Evolutionary conservation across 202 grass and related monocot species (phyloP).

Genomic region (Zizania palustris): DNA sequence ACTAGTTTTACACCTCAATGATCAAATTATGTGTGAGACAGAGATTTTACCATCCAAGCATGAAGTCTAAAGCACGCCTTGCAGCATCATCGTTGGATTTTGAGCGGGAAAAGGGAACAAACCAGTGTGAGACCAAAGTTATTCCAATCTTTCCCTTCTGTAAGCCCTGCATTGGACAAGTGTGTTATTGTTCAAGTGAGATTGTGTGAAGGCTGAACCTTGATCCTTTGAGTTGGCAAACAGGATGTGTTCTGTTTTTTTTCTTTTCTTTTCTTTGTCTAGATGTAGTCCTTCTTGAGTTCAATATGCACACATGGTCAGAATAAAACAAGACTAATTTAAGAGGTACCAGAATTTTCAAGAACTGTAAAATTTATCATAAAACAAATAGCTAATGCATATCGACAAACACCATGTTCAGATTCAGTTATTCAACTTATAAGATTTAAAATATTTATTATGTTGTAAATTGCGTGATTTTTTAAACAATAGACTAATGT

Average conservation of each 20-base stretch:
- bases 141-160: slow-evolving; percentile 71
- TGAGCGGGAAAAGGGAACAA: slow-evolving; percentile 56
- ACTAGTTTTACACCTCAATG: not conserved
- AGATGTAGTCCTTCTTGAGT: not conserved
- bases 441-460: not conserved
- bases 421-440: not conserved
- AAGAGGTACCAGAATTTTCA: too few species aligned
- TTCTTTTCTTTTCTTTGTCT: too few species aligned
- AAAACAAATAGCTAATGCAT: too few species aligned
- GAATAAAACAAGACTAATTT: too few species aligned
- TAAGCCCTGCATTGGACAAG: slow-evolving; percentile 26
- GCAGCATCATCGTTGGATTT: slow-evolving; percentile 48
- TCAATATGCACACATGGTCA: not conserved
- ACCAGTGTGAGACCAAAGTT: slow-evolving; percentile 57
- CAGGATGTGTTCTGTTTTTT: not conserved
- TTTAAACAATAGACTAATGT: not conserved
- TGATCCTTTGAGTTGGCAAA: not conserved
- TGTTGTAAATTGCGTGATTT: not conserved
- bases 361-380: too few species aligned
- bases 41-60: slow-evolving; percentile 63
- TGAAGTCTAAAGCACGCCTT: slow-evolving; percentile 61
- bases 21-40: not conserved
- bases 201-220: not conserved
- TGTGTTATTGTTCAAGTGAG: not conserved
- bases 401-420: not conserved